Evolutionary conservation across 441 rosid species (phyloP).

Genomic region (Raphanus hybrid): DNA sequence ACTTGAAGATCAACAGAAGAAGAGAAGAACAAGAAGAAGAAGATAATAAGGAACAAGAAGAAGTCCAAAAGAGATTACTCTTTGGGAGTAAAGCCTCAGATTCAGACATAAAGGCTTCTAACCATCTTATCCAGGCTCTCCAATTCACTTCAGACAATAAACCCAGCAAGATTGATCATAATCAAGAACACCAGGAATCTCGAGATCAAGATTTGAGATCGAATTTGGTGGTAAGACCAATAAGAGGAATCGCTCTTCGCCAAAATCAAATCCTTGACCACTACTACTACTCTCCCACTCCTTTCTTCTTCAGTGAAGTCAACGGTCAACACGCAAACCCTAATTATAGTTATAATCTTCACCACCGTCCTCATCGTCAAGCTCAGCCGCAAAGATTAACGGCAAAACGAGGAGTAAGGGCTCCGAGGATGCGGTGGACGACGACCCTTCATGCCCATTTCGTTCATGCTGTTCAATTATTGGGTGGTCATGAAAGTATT

Average conservation of each 20-base stretch:
- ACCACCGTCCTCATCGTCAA: constrained; percentile 41
- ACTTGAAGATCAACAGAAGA: constrained; percentile 79
- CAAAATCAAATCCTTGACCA: constrained; percentile 52
- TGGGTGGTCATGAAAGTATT: constrained; percentile 99
- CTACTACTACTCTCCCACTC: constrained; percentile 42
- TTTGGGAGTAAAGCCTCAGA: constrained; percentile 77
- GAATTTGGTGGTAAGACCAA: constrained; percentile 68
- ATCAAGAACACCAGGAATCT: constrained; percentile 43
- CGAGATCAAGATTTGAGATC: constrained; percentile 60
- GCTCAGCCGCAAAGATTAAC: constrained; percentile 65
- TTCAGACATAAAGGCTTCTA: constrained; percentile 50
- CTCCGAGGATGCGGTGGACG: constrained; percentile 99
- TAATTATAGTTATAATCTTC: constrained; percentile 30
- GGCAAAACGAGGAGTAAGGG: constrained; percentile 84
- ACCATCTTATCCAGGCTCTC: constrained; percentile 31
- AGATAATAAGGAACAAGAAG: constrained; percentile 33
- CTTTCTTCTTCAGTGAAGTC: constrained; percentile 48
- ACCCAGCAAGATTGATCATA: constrained; percentile 24
- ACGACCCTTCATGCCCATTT: constrained; percentile 95
- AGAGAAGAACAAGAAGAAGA: constrained; percentile 30
- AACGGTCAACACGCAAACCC: constrained; percentile 41
- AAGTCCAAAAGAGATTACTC: constrained; percentile 67
- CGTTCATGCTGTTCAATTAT: constrained; percentile 94
- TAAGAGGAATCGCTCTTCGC: constrained; percentile 83
- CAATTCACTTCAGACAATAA: constrained; percentile 41